A percentile compares a stretch with the other conserved stretches of the same genome.
Conservation (phyloP, 179 eudicot genomes). For the Drosera spatulata region DNA sequence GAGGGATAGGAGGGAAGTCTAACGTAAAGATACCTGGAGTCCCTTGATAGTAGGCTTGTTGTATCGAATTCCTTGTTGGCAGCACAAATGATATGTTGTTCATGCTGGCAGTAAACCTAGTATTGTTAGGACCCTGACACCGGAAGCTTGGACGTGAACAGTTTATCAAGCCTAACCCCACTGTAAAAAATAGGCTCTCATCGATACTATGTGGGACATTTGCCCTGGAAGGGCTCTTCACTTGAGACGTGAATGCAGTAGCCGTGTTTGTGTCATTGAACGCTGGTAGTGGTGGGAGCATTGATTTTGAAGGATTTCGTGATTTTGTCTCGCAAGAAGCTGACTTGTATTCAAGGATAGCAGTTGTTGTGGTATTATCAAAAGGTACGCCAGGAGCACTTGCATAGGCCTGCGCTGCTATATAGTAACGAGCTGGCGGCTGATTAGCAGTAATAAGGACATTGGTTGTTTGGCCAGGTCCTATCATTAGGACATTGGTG, state of each 20-base stretch:
- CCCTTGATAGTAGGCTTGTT: conserved; percentile 59
- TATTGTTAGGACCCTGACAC: conserved; percentile 84
- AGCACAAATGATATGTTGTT: conserved; percentile 66
- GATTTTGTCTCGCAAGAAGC: conserved; percentile 6
- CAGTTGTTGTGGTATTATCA: conserved; percentile 84
- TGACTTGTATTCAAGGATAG: conserved; percentile 50
- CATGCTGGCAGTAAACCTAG: conserved; percentile 75
- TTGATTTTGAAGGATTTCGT: conserved; percentile 11
- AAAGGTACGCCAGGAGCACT: conserved; percentile 47
- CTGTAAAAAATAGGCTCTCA: conserved; percentile 37
- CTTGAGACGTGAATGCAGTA: conserved; percentile 29
- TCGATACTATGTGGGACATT: conserved; percentile 42
- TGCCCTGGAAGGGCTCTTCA: conserved; percentile 22
- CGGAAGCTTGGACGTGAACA: conserved; percentile 55
- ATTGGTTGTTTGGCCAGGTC: conserved; percentile 83
- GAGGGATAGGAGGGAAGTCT: conserved; percentile 76
- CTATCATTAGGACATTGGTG: conserved; percentile 59
- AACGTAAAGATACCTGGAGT: conserved; percentile 68
- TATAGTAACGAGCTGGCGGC: conserved; percentile 53
- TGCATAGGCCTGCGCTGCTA: conserved; percentile 80
- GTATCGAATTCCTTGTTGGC: conserved; percentile 42
- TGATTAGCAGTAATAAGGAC: conserved; percentile 67
- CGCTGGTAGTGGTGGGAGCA: conserved; percentile 40
- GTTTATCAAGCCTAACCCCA: conserved; percentile 58
- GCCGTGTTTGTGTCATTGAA: conserved; percentile 49